Conservation (phyloP, 768 basidiomycete species). For the Boletus fagicola region DNA sequence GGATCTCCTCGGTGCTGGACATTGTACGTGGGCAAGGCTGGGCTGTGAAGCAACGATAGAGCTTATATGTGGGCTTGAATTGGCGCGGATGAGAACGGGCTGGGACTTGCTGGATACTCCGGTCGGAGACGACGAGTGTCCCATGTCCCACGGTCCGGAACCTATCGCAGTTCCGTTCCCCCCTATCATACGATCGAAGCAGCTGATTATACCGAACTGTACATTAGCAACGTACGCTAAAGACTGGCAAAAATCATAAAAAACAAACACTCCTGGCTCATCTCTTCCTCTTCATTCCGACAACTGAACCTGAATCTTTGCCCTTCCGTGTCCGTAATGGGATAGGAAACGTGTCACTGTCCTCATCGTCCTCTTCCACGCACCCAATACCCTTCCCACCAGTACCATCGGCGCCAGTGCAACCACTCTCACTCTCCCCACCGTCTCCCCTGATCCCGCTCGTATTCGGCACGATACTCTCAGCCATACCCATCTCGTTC, state of each 20-base stretch:
- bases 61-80: conserved; percentile 10
- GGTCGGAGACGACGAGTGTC: neutral
- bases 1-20: conserved; percentile 32
- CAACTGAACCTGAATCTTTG: conserved; percentile 45
- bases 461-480: conserved; percentile 56
- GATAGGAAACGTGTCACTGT: conserved; percentile 65
- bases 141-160: conserved; percentile 30
- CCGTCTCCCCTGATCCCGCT: conserved; percentile 55
- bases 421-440: conserved; percentile 27
- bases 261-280: conserved; percentile 32
- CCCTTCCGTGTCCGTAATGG: conserved; percentile 69
- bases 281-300: conserved; percentile 67
- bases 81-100: conserved; percentile 23
- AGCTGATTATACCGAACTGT: conserved; percentile 18
- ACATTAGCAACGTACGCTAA: conserved; percentile 21
- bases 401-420: conserved; percentile 5
- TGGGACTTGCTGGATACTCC: conserved; percentile 8
- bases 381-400: conserved; percentile 19
- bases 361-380: conserved; percentile 64
- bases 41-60: neutral
- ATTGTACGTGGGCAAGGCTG: conserved; percentile 10
- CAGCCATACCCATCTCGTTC: conserved; percentile 47
- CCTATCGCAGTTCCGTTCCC: conserved; percentile 5
- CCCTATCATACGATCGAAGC: neutral
- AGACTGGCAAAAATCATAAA: neutral